Conservation (phyloP, 1,284 basidiomycete genomes). For the Phaffia rhodozyma region DNA sequence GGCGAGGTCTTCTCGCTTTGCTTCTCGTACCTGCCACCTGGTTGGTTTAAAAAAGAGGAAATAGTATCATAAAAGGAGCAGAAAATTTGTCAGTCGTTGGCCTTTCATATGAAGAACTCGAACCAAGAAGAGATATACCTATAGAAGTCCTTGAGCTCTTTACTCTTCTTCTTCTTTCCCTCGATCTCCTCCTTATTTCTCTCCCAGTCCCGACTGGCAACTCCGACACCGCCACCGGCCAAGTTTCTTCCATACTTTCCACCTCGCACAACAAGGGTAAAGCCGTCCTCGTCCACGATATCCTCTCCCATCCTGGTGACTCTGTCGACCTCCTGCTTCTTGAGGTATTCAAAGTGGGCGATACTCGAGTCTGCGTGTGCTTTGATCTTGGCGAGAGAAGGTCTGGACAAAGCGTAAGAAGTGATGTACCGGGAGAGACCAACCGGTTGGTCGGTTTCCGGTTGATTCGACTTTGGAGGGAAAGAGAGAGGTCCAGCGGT, state of each 20-base stretch:
- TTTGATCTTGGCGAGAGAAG: slow-evolving; percentile 55
- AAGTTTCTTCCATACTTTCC: slow-evolving; percentile 75
- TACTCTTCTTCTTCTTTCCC: slow-evolving; percentile 43
- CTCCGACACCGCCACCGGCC: slow-evolving; percentile 61
- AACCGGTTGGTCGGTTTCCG: slow-evolving; percentile 28
- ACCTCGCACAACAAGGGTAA: slow-evolving; percentile 75
- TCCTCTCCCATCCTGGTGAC: slow-evolving; percentile 49
- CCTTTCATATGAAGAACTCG: neutral
- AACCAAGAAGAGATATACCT: slow-evolving; percentile 42
- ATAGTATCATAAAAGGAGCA: neutral
- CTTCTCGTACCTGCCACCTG: slow-evolving; percentile 57
- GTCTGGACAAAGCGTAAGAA: slow-evolving; percentile 52
- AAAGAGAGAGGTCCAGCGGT: slow-evolving; percentile 27
- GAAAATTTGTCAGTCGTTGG: neutral
- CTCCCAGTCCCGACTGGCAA: slow-evolving; percentile 53
- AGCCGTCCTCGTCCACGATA: slow-evolving; percentile 81
- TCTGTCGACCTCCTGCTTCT: slow-evolving; percentile 37
- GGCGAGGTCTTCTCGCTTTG: slow-evolving; percentile 65
- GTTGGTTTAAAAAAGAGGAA: neutral
- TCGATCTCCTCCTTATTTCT: slow-evolving; percentile 30
- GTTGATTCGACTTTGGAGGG: slow-evolving; percentile 20
- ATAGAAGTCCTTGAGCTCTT: slow-evolving; percentile 53
- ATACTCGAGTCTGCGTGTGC: slow-evolving; percentile 65
- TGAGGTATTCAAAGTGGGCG: slow-evolving; percentile 58
- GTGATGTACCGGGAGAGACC: slow-evolving; percentile 59